Evolutionary conservation across 1,284 basidiomycete genomes (phyloP), one percentile per base, ranked within the genome.

Genomic region (Moesziomyces sp.): DNA sequence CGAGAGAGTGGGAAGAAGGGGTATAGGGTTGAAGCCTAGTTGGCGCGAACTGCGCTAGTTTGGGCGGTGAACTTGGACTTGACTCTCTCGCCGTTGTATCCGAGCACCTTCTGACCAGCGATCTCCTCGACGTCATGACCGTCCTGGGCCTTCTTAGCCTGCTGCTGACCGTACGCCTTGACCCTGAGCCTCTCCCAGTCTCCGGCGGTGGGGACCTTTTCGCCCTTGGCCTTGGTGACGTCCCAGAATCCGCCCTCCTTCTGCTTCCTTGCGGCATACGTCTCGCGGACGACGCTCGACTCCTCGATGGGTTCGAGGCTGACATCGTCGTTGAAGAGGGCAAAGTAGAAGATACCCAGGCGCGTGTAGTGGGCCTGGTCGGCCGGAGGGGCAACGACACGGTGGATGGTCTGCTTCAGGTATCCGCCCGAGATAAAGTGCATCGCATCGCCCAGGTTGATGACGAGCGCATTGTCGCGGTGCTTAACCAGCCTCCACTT

Each of bases 311-410:
- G 79, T 35, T 83, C 73, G 8, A 85, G 78, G 1, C 53, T 46
- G 0, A 81, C 79, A 48, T 86, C 78, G 18, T 85, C 85, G 46
- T 85, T 83, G 74, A 82, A 83, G 5, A 84, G 79, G 26, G 85
- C 83, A 79, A 86, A 86, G 64, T 83, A 85, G 26, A 86, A 86
- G 11, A 86, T 63, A 35, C 85, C 85, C 4, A 86, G 74, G 10
- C 85, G 77, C 6, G 74, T 79, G 55, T 84, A 83, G 47, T 84
- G 81, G 0, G 83, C 70, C 58, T 86, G 85, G 62, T 86, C 85
- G 24, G 70, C 76, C 14, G 86, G 86, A 0, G 86, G 86, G 11
- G 83, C 79, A 55, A 81, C 84, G 7, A 86, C 86, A 9, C 85
- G 74, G 73, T 86, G 86, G 38, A 85, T 82, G 18, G 85, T 86